Base-by-base conservation (phyloP, 2,329 filamentous ascomycete species). In the Aureobasidium pullulans region DNA sequence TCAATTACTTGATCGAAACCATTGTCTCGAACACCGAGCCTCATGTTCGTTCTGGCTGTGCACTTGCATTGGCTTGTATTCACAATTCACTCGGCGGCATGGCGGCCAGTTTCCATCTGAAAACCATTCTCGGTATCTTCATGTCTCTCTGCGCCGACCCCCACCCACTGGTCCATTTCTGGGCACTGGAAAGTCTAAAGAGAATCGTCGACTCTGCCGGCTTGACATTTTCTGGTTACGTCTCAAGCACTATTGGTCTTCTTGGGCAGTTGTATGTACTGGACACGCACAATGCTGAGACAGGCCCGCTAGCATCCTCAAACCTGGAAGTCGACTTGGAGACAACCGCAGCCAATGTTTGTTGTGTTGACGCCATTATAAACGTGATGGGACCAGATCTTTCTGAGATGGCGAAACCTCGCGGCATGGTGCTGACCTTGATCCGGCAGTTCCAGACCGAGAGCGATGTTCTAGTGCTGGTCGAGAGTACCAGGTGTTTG, bases 91-190 rank as follows among this genome's bases (percentile, higher is more conserved):
- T 99, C 36, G 95, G 94, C 60, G 93, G 94, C 60, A 97, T 99
- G 92, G 94, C 94, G 57, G 94, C 94, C 58, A 91, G 92, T 3
- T 91, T 94, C 67, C 94, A 99, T 71, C 80, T 99, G 53, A 97
- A 97, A 76, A 96, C 91, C 1, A 96, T 99, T 52, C 82, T 96
- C n/a, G 89, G 93, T 16, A 95, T 99, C 40, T 77, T 99, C n/a
- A 96, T 97, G 88, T 97, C 94, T 7, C 81, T 99, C 9, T 93
- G 91, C 71, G 96, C 92, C 66, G 94, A 99, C 69, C 90, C 93
- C 19, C 94, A 99, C 70, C 92, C 94, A 0, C 86, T 89, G 0
- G 94, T 99, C 8, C 94, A 99, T 72, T 96, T 93, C 70, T 97
- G 92, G 91, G 93, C 95, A 2, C 78, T 99, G 46, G 91, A 96